Evolutionary conservation across 2,329 filamentous ascomycete genomes (phyloP).

Genomic region (Trichoderma breve): DNA sequence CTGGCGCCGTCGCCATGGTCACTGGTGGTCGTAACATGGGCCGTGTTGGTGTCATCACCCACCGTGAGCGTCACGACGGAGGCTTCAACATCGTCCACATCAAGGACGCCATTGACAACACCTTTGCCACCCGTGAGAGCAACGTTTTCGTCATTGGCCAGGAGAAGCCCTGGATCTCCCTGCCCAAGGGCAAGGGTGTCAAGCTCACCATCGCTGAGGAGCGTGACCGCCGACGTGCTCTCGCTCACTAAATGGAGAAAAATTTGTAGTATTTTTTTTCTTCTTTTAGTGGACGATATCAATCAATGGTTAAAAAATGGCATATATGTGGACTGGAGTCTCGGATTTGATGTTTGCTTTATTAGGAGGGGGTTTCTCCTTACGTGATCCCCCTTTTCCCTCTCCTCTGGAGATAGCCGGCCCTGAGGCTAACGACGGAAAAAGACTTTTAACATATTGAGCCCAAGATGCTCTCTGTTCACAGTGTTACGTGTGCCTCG

Average conservation of each 20-base stretch:
- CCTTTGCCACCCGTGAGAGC: slow-evolving; percentile 97
- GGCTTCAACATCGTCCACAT: slow-evolving; percentile 99
- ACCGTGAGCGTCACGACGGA: slow-evolving; percentile 99
- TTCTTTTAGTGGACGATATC: slow-evolving; percentile 23
- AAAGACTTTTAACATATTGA: slow-evolving; percentile 30
- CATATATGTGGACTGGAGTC: slow-evolving; percentile 40
- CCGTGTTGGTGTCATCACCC: slow-evolving; percentile 99
- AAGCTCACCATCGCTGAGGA: slow-evolving; percentile 99
- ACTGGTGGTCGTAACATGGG: slow-evolving; percentile 99
- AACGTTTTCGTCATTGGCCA: slow-evolving; percentile 99
- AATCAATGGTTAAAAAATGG: slow-evolving; percentile 27
- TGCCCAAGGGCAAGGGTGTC: slow-evolving; percentile 99
- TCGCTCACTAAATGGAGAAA: slow-evolving; percentile 44
- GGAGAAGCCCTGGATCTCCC: slow-evolving; percentile 98
- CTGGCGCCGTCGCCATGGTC: slow-evolving; percentile 95
- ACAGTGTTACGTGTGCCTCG: background rate
- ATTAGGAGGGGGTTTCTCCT: slow-evolving; percentile 19
- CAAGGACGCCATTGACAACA: slow-evolving; percentile 99
- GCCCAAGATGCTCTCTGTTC: slow-evolving; percentile 19
- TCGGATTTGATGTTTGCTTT: slow-evolving; percentile 41
- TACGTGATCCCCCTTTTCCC: slow-evolving; percentile 21
- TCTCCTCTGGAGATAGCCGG: slow-evolving; percentile 37
- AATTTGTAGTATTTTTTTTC: background rate
- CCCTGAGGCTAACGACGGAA: slow-evolving; percentile 37
- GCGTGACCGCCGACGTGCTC: slow-evolving; percentile 85